Conservation (phyloP, 1,139 yeast genomes). For the Dujonia santamariae region DNA sequence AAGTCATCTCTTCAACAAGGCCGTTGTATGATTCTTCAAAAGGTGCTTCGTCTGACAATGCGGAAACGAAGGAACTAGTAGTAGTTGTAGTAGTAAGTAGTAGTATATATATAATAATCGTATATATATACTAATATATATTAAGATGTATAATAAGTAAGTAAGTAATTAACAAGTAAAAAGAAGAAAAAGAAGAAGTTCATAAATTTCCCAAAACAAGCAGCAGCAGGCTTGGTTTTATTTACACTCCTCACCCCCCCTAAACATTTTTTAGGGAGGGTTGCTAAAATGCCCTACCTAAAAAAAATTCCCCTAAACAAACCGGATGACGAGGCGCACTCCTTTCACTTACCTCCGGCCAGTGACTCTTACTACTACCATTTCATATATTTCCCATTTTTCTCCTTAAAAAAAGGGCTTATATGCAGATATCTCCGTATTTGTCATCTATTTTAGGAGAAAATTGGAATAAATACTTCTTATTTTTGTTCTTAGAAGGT, state of each 20-base stretch:
- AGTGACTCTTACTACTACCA: conserved; percentile 1
- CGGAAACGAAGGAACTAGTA: not conserved
- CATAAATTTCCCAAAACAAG: not conserved
- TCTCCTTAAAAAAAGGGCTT: not conserved
- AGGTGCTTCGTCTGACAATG: conserved; percentile 3
- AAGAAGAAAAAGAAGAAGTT: conserved; percentile 1
- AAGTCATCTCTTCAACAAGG: conserved; percentile 31
- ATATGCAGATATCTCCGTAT: conserved; percentile 8
- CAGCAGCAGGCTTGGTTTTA: no score
- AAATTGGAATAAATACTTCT: no score
- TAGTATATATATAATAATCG: not conserved
- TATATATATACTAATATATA: not conserved
- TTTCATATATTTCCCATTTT: no score
- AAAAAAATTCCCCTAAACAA: no score
- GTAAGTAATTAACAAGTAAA: not conserved
- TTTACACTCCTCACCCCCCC: not conserved
- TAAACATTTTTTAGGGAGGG: not conserved
- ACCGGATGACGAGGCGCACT: not conserved
- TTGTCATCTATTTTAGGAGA: conserved; percentile 6
- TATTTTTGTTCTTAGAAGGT: conserved; percentile 7
- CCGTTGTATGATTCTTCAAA: conserved; percentile 1
- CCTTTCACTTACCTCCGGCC: not conserved
- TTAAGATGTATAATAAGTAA: not conserved
- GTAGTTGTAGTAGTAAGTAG: not conserved
- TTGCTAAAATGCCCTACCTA: no score